Evolutionary conservation across 176 grass and related monocot genomes (phyloP).

Genomic region (Oryza glaberrima): DNA sequence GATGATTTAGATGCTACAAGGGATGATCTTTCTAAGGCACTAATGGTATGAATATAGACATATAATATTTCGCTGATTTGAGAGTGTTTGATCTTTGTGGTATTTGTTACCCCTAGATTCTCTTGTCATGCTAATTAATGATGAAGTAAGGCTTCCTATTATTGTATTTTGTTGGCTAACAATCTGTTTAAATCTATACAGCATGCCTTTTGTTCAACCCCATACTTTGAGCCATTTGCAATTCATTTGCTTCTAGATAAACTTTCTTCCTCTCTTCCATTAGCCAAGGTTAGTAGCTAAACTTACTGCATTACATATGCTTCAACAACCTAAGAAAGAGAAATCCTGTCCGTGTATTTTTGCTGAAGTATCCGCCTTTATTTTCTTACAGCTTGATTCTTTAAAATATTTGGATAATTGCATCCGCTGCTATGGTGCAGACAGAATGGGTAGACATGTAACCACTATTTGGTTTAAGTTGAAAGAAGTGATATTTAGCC

Average conservation of each 20-base stretch:
- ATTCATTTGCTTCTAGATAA: slow-evolving; percentile 97
- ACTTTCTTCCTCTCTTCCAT: slow-evolving; percentile 80
- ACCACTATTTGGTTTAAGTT: slow-evolving; percentile 72
- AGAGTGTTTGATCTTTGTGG: slow-evolving; percentile 11
- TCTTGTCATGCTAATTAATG: slow-evolving; percentile 29
- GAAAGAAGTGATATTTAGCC: slow-evolving; percentile 79
- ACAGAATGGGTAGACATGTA: slow-evolving; percentile 77
- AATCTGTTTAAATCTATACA: slow-evolving; percentile 59
- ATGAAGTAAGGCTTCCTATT: slow-evolving; percentile 7
- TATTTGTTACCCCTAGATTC: slow-evolving; percentile 8
- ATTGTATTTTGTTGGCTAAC: slow-evolving; percentile 37
- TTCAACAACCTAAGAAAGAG: background rate
- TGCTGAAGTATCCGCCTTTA: slow-evolving; percentile 18
- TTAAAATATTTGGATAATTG: slow-evolving; percentile 92
- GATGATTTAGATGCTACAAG: slow-evolving; percentile 62
- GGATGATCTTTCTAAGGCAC: slow-evolving; percentile 77
- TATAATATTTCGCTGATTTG: slow-evolving; percentile 29
- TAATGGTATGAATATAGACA: slow-evolving; percentile 68
- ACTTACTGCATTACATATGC: slow-evolving; percentile 37
- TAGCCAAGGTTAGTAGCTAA: slow-evolving; percentile 77
- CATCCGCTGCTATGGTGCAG: slow-evolving; percentile 76
- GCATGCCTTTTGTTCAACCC: slow-evolving; percentile 78
- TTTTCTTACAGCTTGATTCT: slow-evolving; percentile 86
- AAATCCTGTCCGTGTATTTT: background rate
- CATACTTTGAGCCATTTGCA: slow-evolving; percentile 72